Percentiles rank a stretch among this genome's conserved stretches.
These are phyloP conservation scores for Boletus insuetus DNA, from an alignment of 768 basidiomycete species.

Conservation along the genomic window DNA sequence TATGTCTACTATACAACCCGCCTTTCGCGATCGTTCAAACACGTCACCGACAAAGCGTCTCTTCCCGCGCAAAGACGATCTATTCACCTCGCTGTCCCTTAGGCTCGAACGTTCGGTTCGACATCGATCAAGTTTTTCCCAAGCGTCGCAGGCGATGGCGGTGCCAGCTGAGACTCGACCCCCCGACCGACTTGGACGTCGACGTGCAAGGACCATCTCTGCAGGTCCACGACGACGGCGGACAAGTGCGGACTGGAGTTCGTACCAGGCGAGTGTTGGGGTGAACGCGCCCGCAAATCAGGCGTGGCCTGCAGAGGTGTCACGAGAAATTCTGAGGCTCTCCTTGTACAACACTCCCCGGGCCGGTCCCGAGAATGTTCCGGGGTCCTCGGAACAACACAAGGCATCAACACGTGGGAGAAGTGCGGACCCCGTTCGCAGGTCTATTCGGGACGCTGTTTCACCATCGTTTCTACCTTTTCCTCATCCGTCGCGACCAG, in stretches of 20 bases:
- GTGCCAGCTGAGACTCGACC: not conserved
- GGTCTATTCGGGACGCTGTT: slow-evolving; percentile 16
- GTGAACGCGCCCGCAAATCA: slow-evolving; percentile 31
- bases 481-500: slow-evolving; percentile 26
- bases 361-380: slow-evolving; percentile 3
- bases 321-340: slow-evolving; percentile 52
- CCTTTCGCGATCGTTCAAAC: slow-evolving; percentile 23
- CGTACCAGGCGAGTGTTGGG: slow-evolving; percentile 43
- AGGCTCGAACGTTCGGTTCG: slow-evolving; percentile 28
- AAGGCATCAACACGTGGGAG: slow-evolving; percentile 19
- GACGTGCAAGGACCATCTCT: slow-evolving; percentile 32
- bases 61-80: slow-evolving; percentile 16
- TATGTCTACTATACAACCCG: slow-evolving; percentile 3
- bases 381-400: slow-evolving; percentile 26
- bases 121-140: slow-evolving; percentile 27
- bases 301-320: slow-evolving; percentile 59
- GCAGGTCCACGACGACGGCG: slow-evolving; percentile 41
- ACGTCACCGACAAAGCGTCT: slow-evolving; percentile 18
- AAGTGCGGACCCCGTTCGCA: slow-evolving; percentile 14
- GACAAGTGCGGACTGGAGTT: slow-evolving; percentile 57
- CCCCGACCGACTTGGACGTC: slow-evolving; percentile 1
- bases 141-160: slow-evolving; percentile 20
- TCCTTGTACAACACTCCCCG: slow-evolving; percentile 32
- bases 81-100: slow-evolving; percentile 23
- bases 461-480: slow-evolving; percentile 32